phyloP scores from a whole-genome alignment of 1,284 basidiomycete species.

The Hymenochaete sp. region DNA sequence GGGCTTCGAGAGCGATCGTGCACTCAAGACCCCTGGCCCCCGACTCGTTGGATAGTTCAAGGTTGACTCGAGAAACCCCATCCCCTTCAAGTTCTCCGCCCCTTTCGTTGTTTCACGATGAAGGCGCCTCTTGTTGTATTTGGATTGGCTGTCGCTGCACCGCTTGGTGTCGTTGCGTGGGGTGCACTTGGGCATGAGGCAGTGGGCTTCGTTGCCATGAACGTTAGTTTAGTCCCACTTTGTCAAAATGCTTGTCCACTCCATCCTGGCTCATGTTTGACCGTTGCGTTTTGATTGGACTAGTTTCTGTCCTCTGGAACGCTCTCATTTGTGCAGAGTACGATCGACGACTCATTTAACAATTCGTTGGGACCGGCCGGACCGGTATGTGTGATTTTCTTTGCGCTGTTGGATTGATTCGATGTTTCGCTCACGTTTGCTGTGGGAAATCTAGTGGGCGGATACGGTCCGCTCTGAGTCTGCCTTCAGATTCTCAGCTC shows the following conservation, averaged over 20 bases:
- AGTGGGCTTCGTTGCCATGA: conserved; percentile 26
- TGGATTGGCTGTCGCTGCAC: not conserved
- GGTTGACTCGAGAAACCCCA: no score
- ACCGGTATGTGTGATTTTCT: conserved; percentile 26
- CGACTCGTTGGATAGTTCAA: no score
- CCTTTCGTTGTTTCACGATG: no score
- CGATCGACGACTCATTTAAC: conserved; percentile 34
- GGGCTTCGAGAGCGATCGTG: no score
- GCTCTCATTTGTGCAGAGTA: conserved; percentile 35
- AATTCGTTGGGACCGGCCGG: conserved; percentile 39
- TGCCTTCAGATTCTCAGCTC: conserved; percentile 35
- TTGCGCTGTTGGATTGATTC: not conserved
- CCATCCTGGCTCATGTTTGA: conserved; percentile 24
- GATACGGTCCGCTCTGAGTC: conserved; percentile 33
- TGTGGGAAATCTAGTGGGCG: conserved; percentile 36
- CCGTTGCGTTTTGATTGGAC: conserved; percentile 19
- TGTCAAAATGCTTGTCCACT: not conserved
- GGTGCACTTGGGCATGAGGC: conserved; percentile 36
- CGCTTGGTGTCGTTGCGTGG: conserved; percentile 27
- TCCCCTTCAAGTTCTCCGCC: no score
- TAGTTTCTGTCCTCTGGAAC: conserved; percentile 40
- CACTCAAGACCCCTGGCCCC: no score
- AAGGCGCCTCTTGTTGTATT: not conserved
- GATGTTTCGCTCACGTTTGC: not conserved
- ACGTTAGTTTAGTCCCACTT: not conserved